Evolutionary conservation across 164 flowering plant species (phyloP).

Genomic region (Echeveria elegans): DNA sequence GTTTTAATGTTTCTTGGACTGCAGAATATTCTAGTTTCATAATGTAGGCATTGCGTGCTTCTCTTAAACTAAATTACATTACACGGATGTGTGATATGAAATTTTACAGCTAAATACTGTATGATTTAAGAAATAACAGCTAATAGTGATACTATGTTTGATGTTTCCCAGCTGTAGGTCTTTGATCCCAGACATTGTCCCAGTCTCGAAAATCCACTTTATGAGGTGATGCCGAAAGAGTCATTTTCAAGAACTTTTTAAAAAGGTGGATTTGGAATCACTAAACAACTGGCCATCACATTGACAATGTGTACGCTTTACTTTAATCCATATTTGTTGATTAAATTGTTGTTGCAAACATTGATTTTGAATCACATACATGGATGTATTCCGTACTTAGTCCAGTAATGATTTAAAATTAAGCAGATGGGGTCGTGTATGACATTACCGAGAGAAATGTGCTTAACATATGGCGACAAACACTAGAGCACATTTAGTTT

Average conservation of each 20-base stretch:
- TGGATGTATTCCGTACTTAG: not conserved
- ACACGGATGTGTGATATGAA: not conserved
- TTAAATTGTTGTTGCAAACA: not conserved
- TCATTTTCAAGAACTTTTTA: constrained; percentile 2
- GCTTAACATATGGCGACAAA: not conserved
- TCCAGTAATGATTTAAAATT: not conserved
- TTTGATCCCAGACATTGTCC: not conserved
- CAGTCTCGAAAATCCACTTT: not conserved
- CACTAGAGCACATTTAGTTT: not conserved
- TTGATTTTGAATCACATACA: constrained; percentile 1
- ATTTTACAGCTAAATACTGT: not conserved
- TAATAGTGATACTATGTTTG: not conserved
- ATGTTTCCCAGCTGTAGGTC: not conserved
- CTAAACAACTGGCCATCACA: not conserved
- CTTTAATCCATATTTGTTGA: not conserved
- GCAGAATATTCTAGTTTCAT: not conserved
- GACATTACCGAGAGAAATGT: constrained; percentile 4
- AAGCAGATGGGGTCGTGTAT: not conserved
- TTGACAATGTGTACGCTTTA: not conserved
- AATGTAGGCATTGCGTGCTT: not conserved
- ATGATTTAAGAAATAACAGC: not conserved
- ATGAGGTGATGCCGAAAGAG: not conserved
- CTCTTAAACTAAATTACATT: not conserved
- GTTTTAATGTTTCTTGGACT: not conserved
- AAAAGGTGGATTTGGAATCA: not conserved